Evolutionary conservation across 306 rosid genomes (phyloP).

Genomic region (Quillaja saponaria): DNA sequence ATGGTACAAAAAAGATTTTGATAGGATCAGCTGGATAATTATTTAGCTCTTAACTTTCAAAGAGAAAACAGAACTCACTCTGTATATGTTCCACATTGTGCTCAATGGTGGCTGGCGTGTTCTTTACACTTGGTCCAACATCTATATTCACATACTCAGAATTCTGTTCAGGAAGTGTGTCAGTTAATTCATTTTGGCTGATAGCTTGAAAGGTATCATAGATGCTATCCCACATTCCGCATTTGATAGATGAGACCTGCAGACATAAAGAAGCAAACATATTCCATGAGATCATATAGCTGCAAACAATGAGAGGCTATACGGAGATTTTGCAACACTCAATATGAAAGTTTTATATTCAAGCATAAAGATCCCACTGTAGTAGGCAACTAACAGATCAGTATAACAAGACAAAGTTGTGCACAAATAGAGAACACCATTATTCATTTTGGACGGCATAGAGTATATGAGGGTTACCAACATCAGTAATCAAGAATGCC

Average conservation of each 20-base stretch:
- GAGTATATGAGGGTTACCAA: no score
- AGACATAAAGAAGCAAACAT: slow-evolving; percentile 14
- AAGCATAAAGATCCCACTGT: slow-evolving; percentile 1
- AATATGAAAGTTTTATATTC: slow-evolving; percentile 1
- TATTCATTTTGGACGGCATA: no score
- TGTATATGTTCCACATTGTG: slow-evolving; percentile 25
- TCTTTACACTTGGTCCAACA: slow-evolving; percentile 61
- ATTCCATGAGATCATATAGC: slow-evolving; percentile 18
- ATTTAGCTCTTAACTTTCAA: no score
- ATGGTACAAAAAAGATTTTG: no score
- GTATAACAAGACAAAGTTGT: no score
- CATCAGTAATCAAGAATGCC: no score
- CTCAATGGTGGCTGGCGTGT: slow-evolving; percentile 24
- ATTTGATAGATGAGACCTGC: slow-evolving; percentile 74
- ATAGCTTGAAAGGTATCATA: slow-evolving; percentile 73
- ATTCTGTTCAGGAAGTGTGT: slow-evolving; percentile 39
- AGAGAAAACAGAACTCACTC: slow-evolving; percentile 50
- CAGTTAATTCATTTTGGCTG: slow-evolving; percentile 40
- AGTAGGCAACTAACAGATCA: no score
- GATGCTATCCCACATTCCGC: slow-evolving; percentile 84
- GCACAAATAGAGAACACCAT: no score
- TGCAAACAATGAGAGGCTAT: not conserved
- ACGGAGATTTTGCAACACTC: not conserved
- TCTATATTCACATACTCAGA: slow-evolving; percentile 55
- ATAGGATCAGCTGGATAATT: no score